Percentiles rank a stretch among this genome's conserved stretches.
phyloP scores from a whole-genome alignment of 495 filamentous ascomycete species.

The Penicillium fimorum region DNA sequence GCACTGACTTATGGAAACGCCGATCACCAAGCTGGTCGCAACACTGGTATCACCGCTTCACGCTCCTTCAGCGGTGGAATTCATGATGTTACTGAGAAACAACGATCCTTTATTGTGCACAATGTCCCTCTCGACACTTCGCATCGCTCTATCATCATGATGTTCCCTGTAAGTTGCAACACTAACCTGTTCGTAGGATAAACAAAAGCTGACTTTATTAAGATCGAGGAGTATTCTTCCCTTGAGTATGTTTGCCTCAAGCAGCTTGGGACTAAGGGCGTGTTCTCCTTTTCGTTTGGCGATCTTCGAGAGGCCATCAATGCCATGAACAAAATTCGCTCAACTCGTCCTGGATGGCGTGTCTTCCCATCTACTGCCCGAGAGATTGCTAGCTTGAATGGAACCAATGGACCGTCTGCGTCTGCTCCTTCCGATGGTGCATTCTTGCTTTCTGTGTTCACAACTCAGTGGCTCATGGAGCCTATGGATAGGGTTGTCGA shows the following conservation, averaged over 20 bases:
- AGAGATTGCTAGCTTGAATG: not conserved
- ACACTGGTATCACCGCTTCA: not conserved
- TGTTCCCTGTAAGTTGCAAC: slow-evolving; percentile 2
- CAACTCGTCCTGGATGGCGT: not conserved
- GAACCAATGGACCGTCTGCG: not conserved
- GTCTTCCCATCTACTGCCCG: not conserved
- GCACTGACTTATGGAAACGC: not conserved
- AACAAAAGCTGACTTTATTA: not conserved
- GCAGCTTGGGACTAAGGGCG: not conserved
- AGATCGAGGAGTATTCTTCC: not conserved
- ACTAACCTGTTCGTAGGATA: not conserved
- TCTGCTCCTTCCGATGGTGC: not conserved
- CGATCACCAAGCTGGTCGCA: not conserved
- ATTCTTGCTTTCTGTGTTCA: not conserved
- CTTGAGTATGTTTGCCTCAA: not conserved
- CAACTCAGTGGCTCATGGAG: not conserved
- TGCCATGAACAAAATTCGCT: not conserved
- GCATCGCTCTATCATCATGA: not conserved
- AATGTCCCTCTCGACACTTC: not conserved
- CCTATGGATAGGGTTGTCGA: not conserved
- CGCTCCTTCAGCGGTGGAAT: not conserved
- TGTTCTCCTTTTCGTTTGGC: not conserved
- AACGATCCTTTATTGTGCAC: not conserved
- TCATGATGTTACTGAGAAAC: not conserved
- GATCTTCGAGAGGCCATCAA: not conserved